A percentile compares a stretch with the other conserved stretches of the same genome.
Evolutionary conservation across 306 rosid species (phyloP).

Genomic region (Vigna angularis): DNA sequence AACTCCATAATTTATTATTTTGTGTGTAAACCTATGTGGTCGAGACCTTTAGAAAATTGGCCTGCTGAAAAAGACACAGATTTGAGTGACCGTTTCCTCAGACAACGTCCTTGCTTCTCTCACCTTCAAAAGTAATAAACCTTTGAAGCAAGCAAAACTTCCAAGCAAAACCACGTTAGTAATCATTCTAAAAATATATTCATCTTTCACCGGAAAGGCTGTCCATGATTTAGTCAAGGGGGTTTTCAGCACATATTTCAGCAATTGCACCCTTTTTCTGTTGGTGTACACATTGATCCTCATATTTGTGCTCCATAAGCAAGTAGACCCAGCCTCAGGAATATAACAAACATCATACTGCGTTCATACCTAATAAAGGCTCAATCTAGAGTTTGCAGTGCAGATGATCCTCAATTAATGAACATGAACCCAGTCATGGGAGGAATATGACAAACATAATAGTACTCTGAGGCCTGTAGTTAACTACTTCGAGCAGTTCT

Average conservation of each 20-base stretch:
- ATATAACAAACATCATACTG: background rate
- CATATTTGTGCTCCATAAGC: slow-evolving; percentile 33
- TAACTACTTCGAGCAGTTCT: slow-evolving; percentile 40
- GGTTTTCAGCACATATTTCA: slow-evolving; percentile 6
- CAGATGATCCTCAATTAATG: no score
- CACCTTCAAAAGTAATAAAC: slow-evolving; percentile 16
- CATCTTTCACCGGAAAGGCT: slow-evolving; percentile 1
- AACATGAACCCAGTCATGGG: slow-evolving; percentile 25
- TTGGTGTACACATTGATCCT: slow-evolving; percentile 7
- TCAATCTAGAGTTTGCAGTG: background rate
- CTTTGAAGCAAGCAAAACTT: slow-evolving; percentile 17
- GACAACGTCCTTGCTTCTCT: background rate
- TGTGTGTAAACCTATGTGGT: background rate
- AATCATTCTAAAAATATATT: slow-evolving; percentile 21
- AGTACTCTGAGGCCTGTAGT: slow-evolving; percentile 37
- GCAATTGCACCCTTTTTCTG: background rate
- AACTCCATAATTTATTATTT: background rate
- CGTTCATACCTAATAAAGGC: background rate
- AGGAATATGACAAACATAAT: slow-evolving; percentile 25
- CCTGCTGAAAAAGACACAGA: slow-evolving; percentile 19
- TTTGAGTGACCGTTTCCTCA: background rate
- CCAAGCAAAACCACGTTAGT: slow-evolving; percentile 18
- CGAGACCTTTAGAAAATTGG: background rate
- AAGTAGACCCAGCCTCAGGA: slow-evolving; percentile 10
- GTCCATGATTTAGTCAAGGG: background rate